A percentile compares a stretch with the other conserved stretches of the same genome.
These are phyloP conservation scores for Lippia alba DNA, from an alignment of 305 asterid genomes.

Conservation along the genomic window DNA sequence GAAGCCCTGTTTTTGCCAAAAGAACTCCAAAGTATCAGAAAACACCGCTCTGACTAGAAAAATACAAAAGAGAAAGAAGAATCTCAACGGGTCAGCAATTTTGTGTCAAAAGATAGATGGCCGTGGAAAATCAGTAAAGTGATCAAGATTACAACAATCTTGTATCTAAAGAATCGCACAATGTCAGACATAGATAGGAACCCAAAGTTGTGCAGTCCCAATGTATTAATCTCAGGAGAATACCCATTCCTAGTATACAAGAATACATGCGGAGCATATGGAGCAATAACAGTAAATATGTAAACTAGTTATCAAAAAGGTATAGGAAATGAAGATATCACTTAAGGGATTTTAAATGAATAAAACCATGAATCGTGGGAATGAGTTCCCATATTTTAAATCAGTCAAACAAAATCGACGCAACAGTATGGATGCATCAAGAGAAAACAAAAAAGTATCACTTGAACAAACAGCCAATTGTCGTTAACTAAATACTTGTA, in stretches of 20 bases:
- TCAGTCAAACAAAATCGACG: too few relatives aligned
- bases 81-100: slow-evolving; percentile 2
- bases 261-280: background rate
- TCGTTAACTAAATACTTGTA: too few relatives aligned
- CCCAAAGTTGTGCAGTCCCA: slow-evolving; percentile 10
- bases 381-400: too few relatives aligned
- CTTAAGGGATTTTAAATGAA: too few relatives aligned
- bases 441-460: too few relatives aligned
- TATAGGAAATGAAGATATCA: too few relatives aligned
- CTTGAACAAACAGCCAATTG: too few relatives aligned
- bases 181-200: background rate
- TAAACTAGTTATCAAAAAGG: too few relatives aligned
- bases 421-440: too few relatives aligned
- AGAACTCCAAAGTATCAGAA: slow-evolving; percentile 29
- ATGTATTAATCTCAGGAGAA: slow-evolving; percentile 2
- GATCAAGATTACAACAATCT: slow-evolving; percentile 7
- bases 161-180: background rate
- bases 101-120: background rate
- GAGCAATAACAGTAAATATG: background rate
- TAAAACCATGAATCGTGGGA: too few relatives aligned
- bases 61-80: background rate
- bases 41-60: background rate
- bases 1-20: slow-evolving; percentile 68
- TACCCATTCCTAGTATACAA: background rate
- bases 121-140: slow-evolving; percentile 13